Percentiles rank a stretch among this genome's conserved stretches.
These are phyloP conservation scores for Fusarium luffae DNA, from an alignment of 2,329 filamentous ascomycete genomes.

Conservation along the genomic window DNA sequence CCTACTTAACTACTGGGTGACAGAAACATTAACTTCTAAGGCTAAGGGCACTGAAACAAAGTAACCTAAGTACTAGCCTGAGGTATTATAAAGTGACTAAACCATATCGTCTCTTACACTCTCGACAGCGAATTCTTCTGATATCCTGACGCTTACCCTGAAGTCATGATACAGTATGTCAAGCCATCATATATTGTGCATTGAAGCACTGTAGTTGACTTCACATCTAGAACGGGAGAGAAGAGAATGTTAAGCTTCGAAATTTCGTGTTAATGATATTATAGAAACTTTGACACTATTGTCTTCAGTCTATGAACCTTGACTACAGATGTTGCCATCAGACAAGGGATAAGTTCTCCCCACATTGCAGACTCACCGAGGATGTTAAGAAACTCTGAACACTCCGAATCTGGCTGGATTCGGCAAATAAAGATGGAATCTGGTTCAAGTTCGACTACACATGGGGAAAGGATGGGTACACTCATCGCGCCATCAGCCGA, in stretches of 20 bases:
- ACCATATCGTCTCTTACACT: neutral
- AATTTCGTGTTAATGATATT: no score
- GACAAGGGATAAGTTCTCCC: conserved; percentile 8
- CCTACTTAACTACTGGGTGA: no score
- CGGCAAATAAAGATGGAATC: conserved; percentile 5
- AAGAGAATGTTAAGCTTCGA: no score
- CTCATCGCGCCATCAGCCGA: neutral
- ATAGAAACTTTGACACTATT: no score
- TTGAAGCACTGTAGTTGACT: neutral
- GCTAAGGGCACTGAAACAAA: no score
- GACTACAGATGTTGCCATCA: conserved; percentile 6
- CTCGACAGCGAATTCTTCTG: neutral
- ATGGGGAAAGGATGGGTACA: neutral
- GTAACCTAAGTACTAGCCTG: no score
- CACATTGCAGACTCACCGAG: neutral
- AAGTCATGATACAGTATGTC: neutral
- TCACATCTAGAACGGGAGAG: rapidly evolving
- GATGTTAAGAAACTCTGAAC: neutral
- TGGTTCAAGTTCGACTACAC: conserved; percentile 25
- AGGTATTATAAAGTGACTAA: neutral
- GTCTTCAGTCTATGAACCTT: no score
- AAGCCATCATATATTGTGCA: neutral
- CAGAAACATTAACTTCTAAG: no score
- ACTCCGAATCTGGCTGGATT: conserved; percentile 15
- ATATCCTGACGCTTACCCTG: neutral